Evolutionary conservation across 345 rosid genomes (phyloP).

Genomic region (Aethionema arabicum): DNA sequence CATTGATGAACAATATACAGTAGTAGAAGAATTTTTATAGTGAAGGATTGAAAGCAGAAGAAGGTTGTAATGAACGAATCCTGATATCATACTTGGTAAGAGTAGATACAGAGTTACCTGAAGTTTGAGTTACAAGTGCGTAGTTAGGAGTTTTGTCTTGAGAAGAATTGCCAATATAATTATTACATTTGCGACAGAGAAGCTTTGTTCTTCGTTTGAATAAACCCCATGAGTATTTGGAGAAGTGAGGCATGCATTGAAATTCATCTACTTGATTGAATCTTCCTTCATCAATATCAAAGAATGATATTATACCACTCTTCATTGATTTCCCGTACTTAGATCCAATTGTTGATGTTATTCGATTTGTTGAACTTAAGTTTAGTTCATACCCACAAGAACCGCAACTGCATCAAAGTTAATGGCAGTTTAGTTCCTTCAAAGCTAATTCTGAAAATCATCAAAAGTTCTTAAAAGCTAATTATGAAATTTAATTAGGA

Average conservation of each 20-base stretch:
- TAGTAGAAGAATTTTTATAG: too few species aligned
- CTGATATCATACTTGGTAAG: conserved; percentile 60
- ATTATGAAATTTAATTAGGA: not conserved
- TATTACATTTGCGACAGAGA: conserved; percentile 88
- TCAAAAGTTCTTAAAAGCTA: not conserved
- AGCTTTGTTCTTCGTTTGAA: conserved; percentile 79
- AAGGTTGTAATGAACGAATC: conserved; percentile 91
- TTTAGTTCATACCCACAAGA: conserved; percentile 87
- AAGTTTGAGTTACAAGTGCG: conserved; percentile 49
- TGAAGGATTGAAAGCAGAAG: conserved; percentile 28
- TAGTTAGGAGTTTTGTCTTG: conserved; percentile 46
- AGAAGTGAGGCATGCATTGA: conserved; percentile 77
- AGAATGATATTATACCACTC: conserved; percentile 86
- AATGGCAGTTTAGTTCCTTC: not conserved
- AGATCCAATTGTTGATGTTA: conserved; percentile 74
- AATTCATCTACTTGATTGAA: conserved; percentile 82
- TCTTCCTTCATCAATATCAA: conserved; percentile 73
- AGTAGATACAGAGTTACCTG: conserved; percentile 34
- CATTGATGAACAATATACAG: too few species aligned
- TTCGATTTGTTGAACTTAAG: conserved; percentile 84
- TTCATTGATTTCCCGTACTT: conserved; percentile 93
- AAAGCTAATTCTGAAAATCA: not conserved
- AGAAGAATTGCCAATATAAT: conserved; percentile 68
- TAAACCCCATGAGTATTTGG: conserved; percentile 58
- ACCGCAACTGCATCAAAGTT: conserved; percentile 75